Evolutionary conservation across 345 rosid genomes (phyloP).

Genomic region (Ceriops zippeliana): DNA sequence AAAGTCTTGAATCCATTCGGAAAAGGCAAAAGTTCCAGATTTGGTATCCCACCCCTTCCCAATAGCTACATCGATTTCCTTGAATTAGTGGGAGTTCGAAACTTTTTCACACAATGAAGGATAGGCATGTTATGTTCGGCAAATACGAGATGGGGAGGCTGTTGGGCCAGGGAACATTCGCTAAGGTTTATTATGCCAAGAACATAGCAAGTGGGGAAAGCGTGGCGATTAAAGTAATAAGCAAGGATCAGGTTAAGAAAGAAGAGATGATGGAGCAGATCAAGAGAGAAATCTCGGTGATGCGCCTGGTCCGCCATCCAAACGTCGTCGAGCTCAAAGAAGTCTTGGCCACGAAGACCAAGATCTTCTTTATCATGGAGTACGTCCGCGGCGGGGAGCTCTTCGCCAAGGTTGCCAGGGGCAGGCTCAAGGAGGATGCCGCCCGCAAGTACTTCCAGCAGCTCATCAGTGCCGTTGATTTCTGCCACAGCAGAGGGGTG

Average conservation of each 20-base stretch:
- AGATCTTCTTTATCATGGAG: slow-evolving; percentile 30
- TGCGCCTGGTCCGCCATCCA: slow-evolving; percentile 26
- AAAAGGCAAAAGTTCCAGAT: background rate
- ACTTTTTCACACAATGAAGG: background rate
- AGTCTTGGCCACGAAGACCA: slow-evolving; percentile 28
- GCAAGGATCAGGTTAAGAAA: slow-evolving; percentile 29
- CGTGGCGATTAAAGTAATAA: slow-evolving; percentile 26
- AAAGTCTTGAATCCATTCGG: background rate
- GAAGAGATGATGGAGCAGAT: slow-evolving; percentile 33
- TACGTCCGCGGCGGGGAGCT: slow-evolving; percentile 32
- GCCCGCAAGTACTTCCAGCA: slow-evolving; percentile 32
- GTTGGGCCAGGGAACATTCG: slow-evolving; percentile 28
- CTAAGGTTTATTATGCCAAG: slow-evolving; percentile 28
- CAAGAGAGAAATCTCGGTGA: slow-evolving; percentile 28
- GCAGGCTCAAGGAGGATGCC: slow-evolving; percentile 21
- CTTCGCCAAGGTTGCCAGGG: slow-evolving; percentile 29
- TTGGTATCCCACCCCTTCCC: background rate
- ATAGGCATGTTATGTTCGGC: slow-evolving; percentile 21
- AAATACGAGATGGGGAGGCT: slow-evolving; percentile 30
- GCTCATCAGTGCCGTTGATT: slow-evolving; percentile 26
- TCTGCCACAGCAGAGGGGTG: slow-evolving; percentile 31
- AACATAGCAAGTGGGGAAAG: slow-evolving; percentile 20
- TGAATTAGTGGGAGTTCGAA: background rate
- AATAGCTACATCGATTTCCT: background rate
- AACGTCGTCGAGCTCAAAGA: slow-evolving; percentile 26